Evolutionary conservation across 1,284 basidiomycete species (phyloP).

Genomic region (Meripilus lineatus): DNA sequence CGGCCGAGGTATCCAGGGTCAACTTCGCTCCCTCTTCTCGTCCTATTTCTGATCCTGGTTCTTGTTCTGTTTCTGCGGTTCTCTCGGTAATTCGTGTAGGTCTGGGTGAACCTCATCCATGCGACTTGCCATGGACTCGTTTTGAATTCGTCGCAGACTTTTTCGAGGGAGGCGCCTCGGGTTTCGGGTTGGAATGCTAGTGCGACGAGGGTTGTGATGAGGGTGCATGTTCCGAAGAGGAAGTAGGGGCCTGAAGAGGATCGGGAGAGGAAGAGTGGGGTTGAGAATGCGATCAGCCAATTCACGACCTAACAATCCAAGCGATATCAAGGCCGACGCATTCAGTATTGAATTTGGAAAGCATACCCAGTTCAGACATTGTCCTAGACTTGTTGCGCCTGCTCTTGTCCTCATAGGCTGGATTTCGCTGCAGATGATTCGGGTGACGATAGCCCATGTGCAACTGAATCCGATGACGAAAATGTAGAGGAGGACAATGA

Average conservation of each 20-base stretch:
- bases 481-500: slow-evolving; percentile 44
- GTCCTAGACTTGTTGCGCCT: slow-evolving; percentile 33
- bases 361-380: slow-evolving; percentile 34
- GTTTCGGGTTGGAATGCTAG: slow-evolving; percentile 41
- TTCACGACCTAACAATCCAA: slow-evolving; percentile 31
- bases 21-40: too few species aligned
- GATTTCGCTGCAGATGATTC: slow-evolving; percentile 36
- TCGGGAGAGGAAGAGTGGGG: slow-evolving; percentile 41
- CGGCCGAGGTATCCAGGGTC: too few species aligned
- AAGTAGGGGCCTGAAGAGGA: slow-evolving; percentile 46
- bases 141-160: slow-evolving; percentile 35
- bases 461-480: slow-evolving; percentile 36
- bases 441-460: slow-evolving; percentile 35
- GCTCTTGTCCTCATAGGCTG: slow-evolving; percentile 36
- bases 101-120: too few species aligned
- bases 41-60: too few species aligned
- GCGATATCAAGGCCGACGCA: neutral
- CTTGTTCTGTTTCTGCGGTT: too few species aligned
- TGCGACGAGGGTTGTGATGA: slow-evolving; percentile 35
- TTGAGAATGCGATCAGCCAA: slow-evolving; percentile 40
- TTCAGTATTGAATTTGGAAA: neutral
- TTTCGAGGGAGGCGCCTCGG: slow-evolving; percentile 39
- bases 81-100: too few species aligned
- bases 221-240: slow-evolving; percentile 37
- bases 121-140: slow-evolving; percentile 21